A percentile compares a stretch with the other conserved stretches of the same genome.
These are phyloP conservation scores for Cyclotella choctawhatcheeana DNA, from an alignment of 108 stramenopile species.

Conservation along the genomic window DNA sequence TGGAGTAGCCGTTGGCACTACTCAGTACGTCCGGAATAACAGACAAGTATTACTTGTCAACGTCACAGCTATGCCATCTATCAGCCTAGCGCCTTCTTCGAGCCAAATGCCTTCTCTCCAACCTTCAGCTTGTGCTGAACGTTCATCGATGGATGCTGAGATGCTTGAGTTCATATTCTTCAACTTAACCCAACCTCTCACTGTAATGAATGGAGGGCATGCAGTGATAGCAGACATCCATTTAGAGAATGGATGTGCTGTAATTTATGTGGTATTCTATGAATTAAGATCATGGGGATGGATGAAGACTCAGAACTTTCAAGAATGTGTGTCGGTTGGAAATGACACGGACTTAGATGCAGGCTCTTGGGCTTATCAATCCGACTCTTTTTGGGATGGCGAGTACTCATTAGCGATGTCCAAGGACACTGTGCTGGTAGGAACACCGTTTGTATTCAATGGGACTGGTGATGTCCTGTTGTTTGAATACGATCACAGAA, in stretches of 20 bases:
- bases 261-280: slow-evolving; percentile 2
- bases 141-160: neutral
- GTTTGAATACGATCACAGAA: neutral
- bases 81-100: neutral
- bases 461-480: slow-evolving; percentile 5
- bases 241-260: neutral
- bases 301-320: neutral
- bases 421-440: neutral
- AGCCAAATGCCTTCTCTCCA: slow-evolving; percentile 2
- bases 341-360: neutral
- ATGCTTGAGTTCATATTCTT: neutral
- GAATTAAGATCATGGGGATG: neutral
- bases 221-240: neutral
- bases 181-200: neutral
- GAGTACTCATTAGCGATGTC: neutral
- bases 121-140: slow-evolving; percentile 1
- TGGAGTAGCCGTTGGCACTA: neutral
- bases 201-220: neutral
- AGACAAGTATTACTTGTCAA: neutral
- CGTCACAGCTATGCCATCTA: neutral
- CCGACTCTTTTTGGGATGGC: neutral
- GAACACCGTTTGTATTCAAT: neutral
- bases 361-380: neutral
- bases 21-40: neutral
- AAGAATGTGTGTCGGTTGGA: neutral